Evolutionary conservation across 129 eudicot genomes (phyloP).

Genomic region (Logfia minima): DNA sequence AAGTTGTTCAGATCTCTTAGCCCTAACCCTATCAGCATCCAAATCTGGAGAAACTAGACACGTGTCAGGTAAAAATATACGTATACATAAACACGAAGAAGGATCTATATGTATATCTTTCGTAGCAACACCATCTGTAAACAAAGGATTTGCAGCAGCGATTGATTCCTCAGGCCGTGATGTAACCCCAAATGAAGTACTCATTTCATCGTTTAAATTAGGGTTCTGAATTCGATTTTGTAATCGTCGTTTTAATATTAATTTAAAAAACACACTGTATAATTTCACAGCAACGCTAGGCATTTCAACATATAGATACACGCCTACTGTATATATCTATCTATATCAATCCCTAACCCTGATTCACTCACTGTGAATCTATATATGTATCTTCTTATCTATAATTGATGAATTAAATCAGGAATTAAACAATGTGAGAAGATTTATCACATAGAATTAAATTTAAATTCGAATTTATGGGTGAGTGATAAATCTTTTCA

Average conservation of each 20-base stretch:
- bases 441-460: conserved; percentile 17
- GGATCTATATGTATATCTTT: conserved; percentile 94
- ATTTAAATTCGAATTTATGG: not conserved
- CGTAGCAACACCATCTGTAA: conserved; percentile 88
- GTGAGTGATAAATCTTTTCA: conserved; percentile 23
- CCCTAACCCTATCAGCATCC: conserved; percentile 26
- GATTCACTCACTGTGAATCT: not conserved
- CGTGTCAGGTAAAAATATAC: conserved; percentile 84
- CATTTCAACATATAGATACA: conserved; percentile 41
- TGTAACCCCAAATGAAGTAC: conserved; percentile 63
- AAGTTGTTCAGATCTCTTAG: conserved; percentile 33
- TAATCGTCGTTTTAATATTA: conserved; percentile 69
- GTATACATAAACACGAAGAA: conserved; percentile 59
- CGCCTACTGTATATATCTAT: not conserved
- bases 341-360: not conserved
- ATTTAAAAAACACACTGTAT: conserved; percentile 77
- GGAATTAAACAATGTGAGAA: conserved; percentile 27
- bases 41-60: conserved; percentile 48
- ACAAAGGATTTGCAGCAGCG: conserved; percentile 67
- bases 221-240: conserved; percentile 73
- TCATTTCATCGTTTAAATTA: conserved; percentile 36
- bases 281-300: conserved; percentile 87
- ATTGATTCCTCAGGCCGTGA: conserved; percentile 84
- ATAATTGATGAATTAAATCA: not conserved
- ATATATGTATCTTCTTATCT: not conserved